Evolutionary conservation across 2,329 filamentous ascomycete genomes (phyloP).

Genomic region (Alternaria sp.): DNA sequence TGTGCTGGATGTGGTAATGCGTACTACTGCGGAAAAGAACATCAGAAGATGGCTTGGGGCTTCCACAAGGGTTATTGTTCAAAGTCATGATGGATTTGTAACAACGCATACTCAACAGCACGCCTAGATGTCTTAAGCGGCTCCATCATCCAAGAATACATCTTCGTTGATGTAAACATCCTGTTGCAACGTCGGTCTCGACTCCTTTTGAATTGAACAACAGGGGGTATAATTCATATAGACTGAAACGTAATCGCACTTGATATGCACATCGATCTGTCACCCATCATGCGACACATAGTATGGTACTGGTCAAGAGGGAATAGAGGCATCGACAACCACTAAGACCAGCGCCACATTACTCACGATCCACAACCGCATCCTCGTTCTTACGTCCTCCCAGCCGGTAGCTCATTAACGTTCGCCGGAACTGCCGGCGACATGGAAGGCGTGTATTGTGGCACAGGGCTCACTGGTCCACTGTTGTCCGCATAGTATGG

Average conservation of each 20-base stretch:
- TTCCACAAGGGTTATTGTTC: constrained; percentile 7
- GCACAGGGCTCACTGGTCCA: constrained; percentile 18
- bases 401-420: constrained; percentile 19
- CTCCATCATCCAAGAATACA: background rate
- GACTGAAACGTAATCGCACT: background rate
- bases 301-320: background rate
- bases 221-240: background rate
- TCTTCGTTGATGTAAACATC: background rate
- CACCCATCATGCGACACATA: background rate
- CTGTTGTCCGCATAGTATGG: constrained; percentile 15
- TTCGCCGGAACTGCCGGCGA: constrained; percentile 3
- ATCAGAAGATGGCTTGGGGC: constrained; percentile 1
- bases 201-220: background rate
- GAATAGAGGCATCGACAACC: background rate
- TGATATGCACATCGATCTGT: background rate
- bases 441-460: constrained; percentile 17
- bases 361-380: background rate
- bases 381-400: constrained; percentile 11
- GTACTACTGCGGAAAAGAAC: constrained; percentile 6
- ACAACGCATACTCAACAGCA: background rate
- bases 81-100: background rate
- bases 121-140: background rate
- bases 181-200: background rate
- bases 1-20: constrained; percentile 6
- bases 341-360: background rate